phyloP scores from a whole-genome alignment of 2,329 filamentous ascomycete genomes.

The Chaetoscypha palmicola region DNA sequence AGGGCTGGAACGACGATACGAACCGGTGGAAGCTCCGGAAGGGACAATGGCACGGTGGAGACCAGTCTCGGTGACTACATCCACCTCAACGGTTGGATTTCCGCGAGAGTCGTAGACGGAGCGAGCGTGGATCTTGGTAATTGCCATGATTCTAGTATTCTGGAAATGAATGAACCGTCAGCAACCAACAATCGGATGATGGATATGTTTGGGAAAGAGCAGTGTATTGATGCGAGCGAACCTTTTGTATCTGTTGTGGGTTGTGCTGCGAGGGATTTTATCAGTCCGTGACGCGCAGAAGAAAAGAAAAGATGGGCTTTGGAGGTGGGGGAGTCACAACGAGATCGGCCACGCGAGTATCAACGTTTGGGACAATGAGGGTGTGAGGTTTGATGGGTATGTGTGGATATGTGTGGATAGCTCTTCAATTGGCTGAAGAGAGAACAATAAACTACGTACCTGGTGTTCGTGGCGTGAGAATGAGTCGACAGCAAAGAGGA shows the following conservation, averaged over 20 bases:
- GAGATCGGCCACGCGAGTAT: conserved; percentile 7
- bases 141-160: conserved; percentile 58
- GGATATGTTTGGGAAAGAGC: neutral
- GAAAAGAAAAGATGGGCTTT: conserved; percentile 22
- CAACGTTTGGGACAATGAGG: no score
- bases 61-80: conserved; percentile 91
- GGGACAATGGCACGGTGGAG: conserved; percentile 97
- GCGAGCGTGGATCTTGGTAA: conserved; percentile 84
- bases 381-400: no score
- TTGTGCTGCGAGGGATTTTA: conserved; percentile 9
- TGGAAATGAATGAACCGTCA: conserved; percentile 1
- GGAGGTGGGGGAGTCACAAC: no score
- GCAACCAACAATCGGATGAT: neutral
- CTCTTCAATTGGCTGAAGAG: neutral
- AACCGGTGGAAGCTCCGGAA: conserved; percentile 91
- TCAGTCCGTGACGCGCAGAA: conserved; percentile 20
- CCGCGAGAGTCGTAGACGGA: conserved; percentile 97
- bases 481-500: conserved; percentile 31
- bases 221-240: conserved; percentile 2
- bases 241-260: conserved; percentile 15
- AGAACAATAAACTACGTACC: conserved; percentile 32
- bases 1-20: conserved; percentile 33
- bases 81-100: conserved; percentile 98
- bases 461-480: conserved; percentile 38
- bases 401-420: neutral